A percentile compares a stretch with the other conserved stretches of the same genome.
phyloP scores from a whole-genome alignment of 1,284 basidiomycete genomes.

The Sporisorium reilianum region DNA sequence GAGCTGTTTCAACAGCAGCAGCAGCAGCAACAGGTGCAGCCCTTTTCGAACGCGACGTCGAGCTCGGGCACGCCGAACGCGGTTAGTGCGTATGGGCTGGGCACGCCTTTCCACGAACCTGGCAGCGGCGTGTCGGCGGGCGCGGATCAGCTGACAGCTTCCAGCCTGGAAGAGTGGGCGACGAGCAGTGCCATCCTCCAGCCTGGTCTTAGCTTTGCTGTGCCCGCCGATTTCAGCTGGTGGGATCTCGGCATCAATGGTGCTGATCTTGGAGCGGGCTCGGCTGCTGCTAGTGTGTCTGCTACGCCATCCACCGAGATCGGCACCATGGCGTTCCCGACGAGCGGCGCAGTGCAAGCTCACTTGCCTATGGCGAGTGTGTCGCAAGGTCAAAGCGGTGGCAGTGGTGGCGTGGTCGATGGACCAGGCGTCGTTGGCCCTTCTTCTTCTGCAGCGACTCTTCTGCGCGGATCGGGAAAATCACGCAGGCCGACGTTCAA shows the following conservation, averaged over 20 bases:
- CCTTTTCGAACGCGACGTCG: conserved; percentile 21
- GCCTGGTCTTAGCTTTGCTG: conserved; percentile 61
- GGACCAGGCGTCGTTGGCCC: not conserved
- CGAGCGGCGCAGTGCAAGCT: not conserved
- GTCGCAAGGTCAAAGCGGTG: not conserved
- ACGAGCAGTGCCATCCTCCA: conserved; percentile 55
- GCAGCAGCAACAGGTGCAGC: conserved; percentile 25
- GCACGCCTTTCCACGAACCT: conserved; percentile 9
- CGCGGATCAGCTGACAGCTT: conserved; percentile 13
- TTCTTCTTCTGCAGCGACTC: conserved; percentile 2
- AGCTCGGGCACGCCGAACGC: not conserved
- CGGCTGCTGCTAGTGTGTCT: conserved; percentile 18
- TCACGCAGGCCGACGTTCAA: conserved; percentile 23
- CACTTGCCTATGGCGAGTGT: not conserved
- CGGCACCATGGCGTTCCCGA: conserved; percentile 12
- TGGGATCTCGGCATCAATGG: conserved; percentile 59
- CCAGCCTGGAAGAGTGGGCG: conserved; percentile 36
- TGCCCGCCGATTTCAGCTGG: conserved; percentile 67
- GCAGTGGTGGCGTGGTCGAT: not conserved
- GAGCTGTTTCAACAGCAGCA: conserved; percentile 51
- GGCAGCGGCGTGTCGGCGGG: not conserved
- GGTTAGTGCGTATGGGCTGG: not conserved
- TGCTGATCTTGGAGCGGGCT: conserved; percentile 15
- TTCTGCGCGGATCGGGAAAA: not conserved
- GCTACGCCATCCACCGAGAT: conserved; percentile 25